A percentile compares a stretch with the other conserved stretches of the same genome.
Evolutionary conservation across 139 green algal genomes (phyloP).

Genomic region (Tetratostichococcus sp.): DNA sequence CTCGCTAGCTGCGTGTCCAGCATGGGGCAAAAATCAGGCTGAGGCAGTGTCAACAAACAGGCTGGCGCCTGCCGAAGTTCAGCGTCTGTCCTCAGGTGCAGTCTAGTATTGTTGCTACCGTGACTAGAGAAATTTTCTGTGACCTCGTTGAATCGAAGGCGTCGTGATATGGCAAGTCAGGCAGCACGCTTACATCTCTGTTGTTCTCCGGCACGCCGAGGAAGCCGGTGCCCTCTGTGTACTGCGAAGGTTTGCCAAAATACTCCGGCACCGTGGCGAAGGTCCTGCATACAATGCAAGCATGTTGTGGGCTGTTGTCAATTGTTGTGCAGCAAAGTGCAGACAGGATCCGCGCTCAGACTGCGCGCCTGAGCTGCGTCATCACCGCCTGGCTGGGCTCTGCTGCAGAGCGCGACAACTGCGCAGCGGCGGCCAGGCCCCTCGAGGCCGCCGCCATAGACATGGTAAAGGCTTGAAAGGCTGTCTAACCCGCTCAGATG

Average conservation of each 20-base stretch:
- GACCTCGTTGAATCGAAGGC: not conserved
- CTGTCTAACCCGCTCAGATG: no score
- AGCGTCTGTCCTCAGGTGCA: no score
- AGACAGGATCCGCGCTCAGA: no score
- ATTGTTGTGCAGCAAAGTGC: no score
- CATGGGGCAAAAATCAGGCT: no score
- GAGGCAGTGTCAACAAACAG: no score
- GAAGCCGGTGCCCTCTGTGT: slow-evolving; percentile 87
- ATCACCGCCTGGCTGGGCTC: not conserved
- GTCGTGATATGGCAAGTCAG: not conserved
- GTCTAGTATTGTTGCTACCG: no score
- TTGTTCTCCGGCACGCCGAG: slow-evolving; percentile 75
- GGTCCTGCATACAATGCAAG: no score
- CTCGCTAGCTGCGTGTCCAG: slow-evolving; percentile 54
- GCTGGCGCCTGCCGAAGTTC: no score
- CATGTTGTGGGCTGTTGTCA: no score
- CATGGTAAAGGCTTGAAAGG: not conserved
- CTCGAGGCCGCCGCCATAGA: not conserved
- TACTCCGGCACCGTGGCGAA: slow-evolving; percentile 64
- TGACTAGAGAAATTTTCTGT: no score
- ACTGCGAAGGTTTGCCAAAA: slow-evolving; percentile 74
- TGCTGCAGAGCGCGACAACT: not conserved
- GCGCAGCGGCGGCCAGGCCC: not conserved
- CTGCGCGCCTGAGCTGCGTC: not conserved
- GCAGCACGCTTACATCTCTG: no score